phyloP scores from a whole-genome alignment of 78 protist species.

The Capsaspora owczarzaki region DNA sequence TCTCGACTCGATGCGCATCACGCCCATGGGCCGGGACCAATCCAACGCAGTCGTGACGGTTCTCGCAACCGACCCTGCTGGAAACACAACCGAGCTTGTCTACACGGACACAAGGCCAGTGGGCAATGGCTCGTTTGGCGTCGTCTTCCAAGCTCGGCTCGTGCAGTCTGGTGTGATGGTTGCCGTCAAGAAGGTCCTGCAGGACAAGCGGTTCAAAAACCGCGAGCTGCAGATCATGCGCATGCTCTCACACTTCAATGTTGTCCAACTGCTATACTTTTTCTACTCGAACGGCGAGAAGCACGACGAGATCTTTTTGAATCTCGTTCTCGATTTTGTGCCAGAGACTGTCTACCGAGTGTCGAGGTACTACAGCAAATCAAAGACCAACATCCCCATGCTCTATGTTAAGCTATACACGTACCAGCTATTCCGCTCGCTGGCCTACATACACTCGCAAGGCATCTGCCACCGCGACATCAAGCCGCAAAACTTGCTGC shows the following conservation, averaged over 20 bases:
- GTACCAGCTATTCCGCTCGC: slow-evolving; percentile 88
- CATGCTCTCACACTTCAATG: slow-evolving; percentile 79
- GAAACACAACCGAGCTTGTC: slow-evolving; percentile 8
- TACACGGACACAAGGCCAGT: slow-evolving; percentile 69
- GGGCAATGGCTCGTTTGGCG: slow-evolving; percentile 98
- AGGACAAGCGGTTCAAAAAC: slow-evolving; percentile 96
- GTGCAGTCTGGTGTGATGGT: slow-evolving; percentile 75
- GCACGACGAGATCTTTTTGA: slow-evolving; percentile 91
- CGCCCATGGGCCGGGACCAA: no score
- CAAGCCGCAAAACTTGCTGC: slow-evolving; percentile 79
- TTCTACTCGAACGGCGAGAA: slow-evolving; percentile 83
- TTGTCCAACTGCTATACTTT: slow-evolving; percentile 76
- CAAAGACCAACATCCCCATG: slow-evolving; percentile 71
- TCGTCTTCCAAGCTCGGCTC: slow-evolving; percentile 80
- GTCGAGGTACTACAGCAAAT: slow-evolving; percentile 61
- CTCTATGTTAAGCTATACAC: slow-evolving; percentile 74
- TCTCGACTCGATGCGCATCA: no score
- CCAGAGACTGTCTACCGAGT: slow-evolving; percentile 93
- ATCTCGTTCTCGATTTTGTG: slow-evolving; percentile 94
- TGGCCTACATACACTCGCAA: slow-evolving; percentile 69
- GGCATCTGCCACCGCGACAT: slow-evolving; percentile 85
- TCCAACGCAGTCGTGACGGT: slow-evolving; percentile 17
- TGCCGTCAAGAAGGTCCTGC: slow-evolving; percentile 97
- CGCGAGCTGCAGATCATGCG: slow-evolving; percentile 97
- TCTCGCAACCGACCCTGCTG: slow-evolving; percentile 10